Conservation (phyloP, 169 alveolate species). For the Babesia bigemina region DNA sequence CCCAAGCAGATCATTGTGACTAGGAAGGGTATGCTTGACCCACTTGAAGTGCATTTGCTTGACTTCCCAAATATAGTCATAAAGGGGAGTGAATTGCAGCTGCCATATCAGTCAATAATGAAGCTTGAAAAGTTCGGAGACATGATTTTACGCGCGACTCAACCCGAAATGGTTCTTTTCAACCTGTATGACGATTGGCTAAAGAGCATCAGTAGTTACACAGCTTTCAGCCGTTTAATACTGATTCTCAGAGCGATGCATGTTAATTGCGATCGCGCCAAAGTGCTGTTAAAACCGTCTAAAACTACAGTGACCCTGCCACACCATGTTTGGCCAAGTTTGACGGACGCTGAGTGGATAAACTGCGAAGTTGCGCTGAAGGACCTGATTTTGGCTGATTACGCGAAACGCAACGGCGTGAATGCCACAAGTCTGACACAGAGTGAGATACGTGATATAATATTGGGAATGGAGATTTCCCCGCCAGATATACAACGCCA, state of each 20-base stretch:
- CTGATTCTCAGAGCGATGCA: constrained; percentile 97
- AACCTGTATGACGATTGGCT: constrained; percentile 99
- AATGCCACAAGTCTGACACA: constrained; percentile 98
- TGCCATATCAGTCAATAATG: constrained; percentile 99
- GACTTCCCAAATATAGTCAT: constrained; percentile 99
- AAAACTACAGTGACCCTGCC: constrained; percentile 96
- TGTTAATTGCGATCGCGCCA: constrained; percentile 97
- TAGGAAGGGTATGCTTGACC: constrained; percentile 99
- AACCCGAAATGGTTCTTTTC: constrained; percentile 99
- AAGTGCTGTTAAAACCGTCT: constrained; percentile 95
- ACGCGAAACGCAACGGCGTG: constrained; percentile 98
- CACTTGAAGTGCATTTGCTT: constrained; percentile 98
- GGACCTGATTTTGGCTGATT: constrained; percentile 97
- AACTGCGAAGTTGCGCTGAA: constrained; percentile 98
- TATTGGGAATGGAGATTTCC: constrained; percentile 99
- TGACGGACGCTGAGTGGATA: constrained; percentile 99
- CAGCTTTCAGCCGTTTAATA: constrained; percentile 97
- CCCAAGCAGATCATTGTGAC: constrained; percentile 99
- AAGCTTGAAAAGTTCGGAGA: constrained; percentile 99
- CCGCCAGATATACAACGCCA: constrained; percentile 96
- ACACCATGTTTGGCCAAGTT: constrained; percentile 99
- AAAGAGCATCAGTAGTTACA: constrained; percentile 94
- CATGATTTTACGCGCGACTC: constrained; percentile 98
- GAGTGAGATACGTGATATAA: constrained; percentile 99
- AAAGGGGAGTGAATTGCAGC: constrained; percentile 97